Percentiles rank a stretch among this genome's conserved stretches.
Evolutionary conservation across 192 early-diverging fungal species (phyloP).

Genomic region (Obelidium mucronatum): DNA sequence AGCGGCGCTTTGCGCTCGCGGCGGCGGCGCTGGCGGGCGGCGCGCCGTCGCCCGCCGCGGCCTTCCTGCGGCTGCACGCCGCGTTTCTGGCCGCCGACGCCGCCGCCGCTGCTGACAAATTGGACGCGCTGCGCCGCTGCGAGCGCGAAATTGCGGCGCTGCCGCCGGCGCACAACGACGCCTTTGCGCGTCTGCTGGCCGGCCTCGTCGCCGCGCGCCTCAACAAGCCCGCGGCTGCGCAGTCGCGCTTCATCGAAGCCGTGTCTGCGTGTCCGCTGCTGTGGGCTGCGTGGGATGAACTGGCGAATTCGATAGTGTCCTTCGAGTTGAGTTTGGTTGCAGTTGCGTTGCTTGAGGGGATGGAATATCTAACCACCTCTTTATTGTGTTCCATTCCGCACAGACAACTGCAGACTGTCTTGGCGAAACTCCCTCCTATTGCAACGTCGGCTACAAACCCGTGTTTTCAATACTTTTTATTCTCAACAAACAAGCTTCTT

Average conservation of each 20-base stretch:
- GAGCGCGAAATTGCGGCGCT: neutral
- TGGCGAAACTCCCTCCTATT: neutral
- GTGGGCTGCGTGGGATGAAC: constrained; percentile 92
- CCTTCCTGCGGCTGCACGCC: neutral
- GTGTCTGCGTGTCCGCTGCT: constrained; percentile 79
- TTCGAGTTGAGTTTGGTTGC: constrained; percentile 29
- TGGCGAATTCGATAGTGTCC: constrained; percentile 48
- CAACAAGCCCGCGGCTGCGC: constrained; percentile 8
- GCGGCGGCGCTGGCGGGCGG: neutral
- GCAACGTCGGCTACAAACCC: constrained; percentile 3
- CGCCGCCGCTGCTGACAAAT: neutral
- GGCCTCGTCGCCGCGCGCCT: neutral
- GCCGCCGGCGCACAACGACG: neutral
- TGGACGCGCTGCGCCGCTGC: neutral
- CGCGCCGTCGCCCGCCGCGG: neutral
- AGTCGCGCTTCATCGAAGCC: constrained; percentile 64
- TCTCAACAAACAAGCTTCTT: constrained; percentile 32
- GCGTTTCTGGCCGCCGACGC: neutral
- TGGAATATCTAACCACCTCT: neutral
- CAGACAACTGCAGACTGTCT: neutral
- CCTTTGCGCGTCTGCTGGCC: neutral
- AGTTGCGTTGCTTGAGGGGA: constrained; percentile 1
- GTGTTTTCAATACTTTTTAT: constrained; percentile 28
- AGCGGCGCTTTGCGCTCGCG: constrained; percentile 6
- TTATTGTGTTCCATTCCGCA: too few species aligned